Evolutionary conservation across 352 stramenopile species (phyloP).

Genomic region (Globisporangium paroecandrum): DNA sequence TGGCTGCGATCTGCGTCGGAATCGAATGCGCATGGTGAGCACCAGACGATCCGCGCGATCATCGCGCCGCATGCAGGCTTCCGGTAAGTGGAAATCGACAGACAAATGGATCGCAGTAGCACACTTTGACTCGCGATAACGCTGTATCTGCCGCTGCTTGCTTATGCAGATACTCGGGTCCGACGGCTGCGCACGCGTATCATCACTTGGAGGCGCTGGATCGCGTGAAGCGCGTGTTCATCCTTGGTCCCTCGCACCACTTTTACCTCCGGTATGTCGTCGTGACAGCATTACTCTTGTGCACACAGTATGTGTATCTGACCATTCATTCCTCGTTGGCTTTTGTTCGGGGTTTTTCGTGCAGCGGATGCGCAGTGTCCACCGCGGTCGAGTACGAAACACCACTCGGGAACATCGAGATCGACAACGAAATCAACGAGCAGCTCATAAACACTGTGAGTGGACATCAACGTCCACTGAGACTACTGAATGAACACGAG

Average conservation of each 20-base stretch:
- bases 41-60: conserved; percentile 59
- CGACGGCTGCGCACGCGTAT: conserved; percentile 93
- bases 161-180: conserved; percentile 87
- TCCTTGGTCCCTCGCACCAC: conserved; percentile 95
- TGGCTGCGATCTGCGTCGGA: conserved; percentile 50
- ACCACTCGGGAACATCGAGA: conserved; percentile 90
- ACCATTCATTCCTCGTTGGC: neutral
- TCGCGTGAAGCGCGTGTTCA: conserved; percentile 80
- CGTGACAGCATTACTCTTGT: neutral
- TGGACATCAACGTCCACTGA: neutral
- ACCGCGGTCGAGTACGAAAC: conserved; percentile 89
- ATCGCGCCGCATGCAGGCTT: conserved; percentile 88
- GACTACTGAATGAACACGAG: neutral
- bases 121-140: neutral
- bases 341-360: neutral
- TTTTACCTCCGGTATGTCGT: conserved; percentile 87
- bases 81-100: conserved; percentile 26
- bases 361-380: conserved; percentile 78
- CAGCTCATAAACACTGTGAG: conserved; percentile 82
- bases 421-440: conserved; percentile 89
- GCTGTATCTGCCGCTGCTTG: neutral
- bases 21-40: conserved; percentile 31
- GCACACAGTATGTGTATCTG: conserved; percentile 10
- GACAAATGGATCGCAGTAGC: neutral
- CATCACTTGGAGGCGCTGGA: conserved; percentile 77